Base-by-base conservation (phyloP, 2,329 filamentous ascomycete genomes). In the Apiospora hydei region DNA sequence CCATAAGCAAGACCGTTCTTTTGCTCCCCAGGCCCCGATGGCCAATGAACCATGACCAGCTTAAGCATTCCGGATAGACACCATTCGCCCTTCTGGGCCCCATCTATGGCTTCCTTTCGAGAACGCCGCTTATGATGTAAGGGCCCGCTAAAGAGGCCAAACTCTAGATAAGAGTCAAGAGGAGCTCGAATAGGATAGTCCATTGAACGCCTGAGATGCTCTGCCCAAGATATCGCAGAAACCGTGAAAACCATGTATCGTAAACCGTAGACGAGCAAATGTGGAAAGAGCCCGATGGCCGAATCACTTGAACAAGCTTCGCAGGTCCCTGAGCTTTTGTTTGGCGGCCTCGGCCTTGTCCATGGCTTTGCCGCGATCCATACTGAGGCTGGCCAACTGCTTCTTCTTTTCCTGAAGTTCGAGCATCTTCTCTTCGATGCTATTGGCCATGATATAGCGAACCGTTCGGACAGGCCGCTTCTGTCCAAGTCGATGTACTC, bases 341-440 rank as follows among this genome's bases (percentile, higher is more conserved):
- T 90, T 90, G 8, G 91, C 90, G 0, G 89, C 86, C 79, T 94
- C 90, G 6, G 84, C 83, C 80, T 89, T 90, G 71, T 86, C 87
- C 75, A 80, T 80, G 38, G 78, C 77, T 24, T 75, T 77, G 47
- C 75, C 76, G 38, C 89, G 87, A 75, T 93, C 93, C 92, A 97
- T 92, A 79, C 93, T 96, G 76, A 98, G 85, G 79, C 93, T 94
- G 0, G 96, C 96, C 69, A 99, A 84, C 81, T 94, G 92, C 84
- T 93, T 94, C 88, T 99, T 99, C 88, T 96, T 97, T 72, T 93
- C 90, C 81, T 98, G 96, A 74, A 99, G 84, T 77, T 93, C 88
- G 3, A 97, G 85, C 89, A 99, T 98, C 84, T 95, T 96, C 84
- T 97, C 94, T 81, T 99, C 96, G 73, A 99, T 97, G 78, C 94